Evolutionary conservation across 2,329 filamentous ascomycete species (phyloP).

Genomic region (Aspergillaceae sp.): DNA sequence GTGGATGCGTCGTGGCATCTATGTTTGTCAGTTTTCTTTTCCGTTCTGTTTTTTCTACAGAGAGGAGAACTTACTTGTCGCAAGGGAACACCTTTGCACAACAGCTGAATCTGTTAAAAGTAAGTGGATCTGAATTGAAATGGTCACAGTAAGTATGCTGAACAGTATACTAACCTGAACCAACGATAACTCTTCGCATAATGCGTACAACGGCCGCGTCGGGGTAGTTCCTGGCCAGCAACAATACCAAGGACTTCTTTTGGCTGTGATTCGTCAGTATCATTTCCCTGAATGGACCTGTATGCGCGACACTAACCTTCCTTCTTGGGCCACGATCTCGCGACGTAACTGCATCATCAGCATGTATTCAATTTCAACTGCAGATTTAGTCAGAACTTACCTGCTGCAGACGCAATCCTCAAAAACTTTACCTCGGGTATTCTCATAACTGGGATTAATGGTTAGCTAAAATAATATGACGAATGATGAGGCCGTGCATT

Average conservation of each 20-base stretch:
- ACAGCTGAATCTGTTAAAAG: constrained; percentile 43
- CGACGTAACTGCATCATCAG: constrained; percentile 17
- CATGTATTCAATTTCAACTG: not conserved
- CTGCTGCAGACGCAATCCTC: constrained; percentile 52
- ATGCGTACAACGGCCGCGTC: constrained; percentile 46
- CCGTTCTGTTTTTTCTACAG: not conserved
- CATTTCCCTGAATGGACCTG: not conserved
- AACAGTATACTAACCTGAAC: constrained; percentile 39
- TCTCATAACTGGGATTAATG: constrained; percentile 50
- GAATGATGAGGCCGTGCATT: constrained; percentile 10
- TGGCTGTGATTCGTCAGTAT: constrained; percentile 17
- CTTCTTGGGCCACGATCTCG: constrained; percentile 24
- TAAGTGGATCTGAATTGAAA: not conserved
- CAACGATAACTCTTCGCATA: constrained; percentile 49
- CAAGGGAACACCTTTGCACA: constrained; percentile 51
- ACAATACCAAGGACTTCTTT: constrained; percentile 48
- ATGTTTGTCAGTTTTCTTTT: constrained; percentile 4
- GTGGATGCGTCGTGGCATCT: constrained; percentile 65
- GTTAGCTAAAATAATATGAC: not conserved
- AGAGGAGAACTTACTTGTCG: constrained; percentile 38
- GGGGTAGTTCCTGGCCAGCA: constrained; percentile 46
- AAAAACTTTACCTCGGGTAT: constrained; percentile 73
- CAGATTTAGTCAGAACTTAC: constrained; percentile 20
- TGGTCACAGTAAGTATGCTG: not conserved
- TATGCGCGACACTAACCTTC: constrained; percentile 23